phyloP scores from a whole-genome alignment of 78 protist species.

The Chrysochromulina parva region DNA sequence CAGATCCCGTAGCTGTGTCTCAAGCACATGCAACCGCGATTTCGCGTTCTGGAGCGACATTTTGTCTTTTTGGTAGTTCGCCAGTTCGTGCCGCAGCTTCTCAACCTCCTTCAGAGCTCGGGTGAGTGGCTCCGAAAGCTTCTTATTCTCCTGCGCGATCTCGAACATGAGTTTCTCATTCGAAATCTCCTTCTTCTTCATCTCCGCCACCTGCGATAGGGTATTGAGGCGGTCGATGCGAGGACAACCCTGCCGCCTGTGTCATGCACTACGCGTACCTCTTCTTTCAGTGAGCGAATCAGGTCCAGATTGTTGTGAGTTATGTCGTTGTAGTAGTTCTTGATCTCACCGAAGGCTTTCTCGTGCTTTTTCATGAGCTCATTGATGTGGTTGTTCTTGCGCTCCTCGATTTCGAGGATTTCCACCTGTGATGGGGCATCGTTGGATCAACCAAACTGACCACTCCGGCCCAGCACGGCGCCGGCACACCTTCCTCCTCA shows the following conservation, averaged over 20 bases:
- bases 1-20: slow-evolving; percentile 55
- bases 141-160: slow-evolving; percentile 67
- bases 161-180: slow-evolving; percentile 77
- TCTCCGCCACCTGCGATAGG: slow-evolving; percentile 9
- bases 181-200: slow-evolving; percentile 62
- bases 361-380: slow-evolving; percentile 73
- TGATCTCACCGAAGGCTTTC: slow-evolving; percentile 73
- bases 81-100: slow-evolving; percentile 57
- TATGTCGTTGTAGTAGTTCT: slow-evolving; percentile 76
- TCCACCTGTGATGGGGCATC: slow-evolving; percentile 13
- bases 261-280: background rate
- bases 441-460: no score
- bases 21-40: slow-evolving; percentile 42
- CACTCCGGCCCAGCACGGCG: no score
- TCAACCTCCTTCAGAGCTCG: slow-evolving; percentile 57
- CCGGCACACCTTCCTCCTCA: slow-evolving; percentile 43
- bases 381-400: slow-evolving; percentile 73
- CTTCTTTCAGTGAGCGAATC: slow-evolving; percentile 79
- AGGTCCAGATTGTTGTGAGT: slow-evolving; percentile 79
- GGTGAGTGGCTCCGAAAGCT: slow-evolving; percentile 76
- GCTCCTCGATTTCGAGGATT: slow-evolving; percentile 74
- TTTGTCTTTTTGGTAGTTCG: slow-evolving; percentile 68
- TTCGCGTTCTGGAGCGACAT: slow-evolving; percentile 52
- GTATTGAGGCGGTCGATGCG: background rate
- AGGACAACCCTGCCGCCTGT: background rate